Evolutionary conservation across 805 yeast genomes (phyloP).

Genomic region (Priceomyces medius): DNA sequence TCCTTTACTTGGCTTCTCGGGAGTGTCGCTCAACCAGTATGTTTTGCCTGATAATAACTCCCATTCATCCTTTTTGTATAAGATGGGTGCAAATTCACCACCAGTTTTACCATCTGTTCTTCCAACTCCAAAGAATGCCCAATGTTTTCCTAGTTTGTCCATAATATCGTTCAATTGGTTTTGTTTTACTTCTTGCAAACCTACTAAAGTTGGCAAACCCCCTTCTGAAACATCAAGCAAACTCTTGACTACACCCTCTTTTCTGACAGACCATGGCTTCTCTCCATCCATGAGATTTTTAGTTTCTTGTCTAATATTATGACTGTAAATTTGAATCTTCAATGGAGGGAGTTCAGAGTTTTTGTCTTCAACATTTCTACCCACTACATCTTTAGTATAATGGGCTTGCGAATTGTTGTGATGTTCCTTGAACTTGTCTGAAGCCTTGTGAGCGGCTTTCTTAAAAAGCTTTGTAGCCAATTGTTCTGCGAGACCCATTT

Average conservation of each 20-base stretch:
- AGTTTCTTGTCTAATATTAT: conserved; percentile 46
- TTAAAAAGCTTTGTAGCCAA: conserved; percentile 7
- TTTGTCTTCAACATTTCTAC: conserved; percentile 4
- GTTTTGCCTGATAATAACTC: conserved; percentile 27
- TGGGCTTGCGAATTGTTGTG: conserved; percentile 2
- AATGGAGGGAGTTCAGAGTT: conserved; percentile 14
- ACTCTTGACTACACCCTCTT: conserved; percentile 34
- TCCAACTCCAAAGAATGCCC: conserved; percentile 41
- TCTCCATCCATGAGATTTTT: conserved; percentile 34
- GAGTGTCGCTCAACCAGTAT: conserved; percentile 43
- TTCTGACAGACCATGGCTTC: conserved; percentile 45
- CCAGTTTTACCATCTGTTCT: conserved; percentile 27
- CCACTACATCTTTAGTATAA: background rate
- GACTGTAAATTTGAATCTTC: conserved; percentile 29
- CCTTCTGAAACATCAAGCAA: conserved; percentile 28
- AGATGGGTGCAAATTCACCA: conserved; percentile 40
- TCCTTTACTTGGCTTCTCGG: conserved; percentile 35
- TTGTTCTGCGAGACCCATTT: conserved; percentile 7
- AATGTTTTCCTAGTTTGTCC: conserved; percentile 20
- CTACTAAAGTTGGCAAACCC: conserved; percentile 34
- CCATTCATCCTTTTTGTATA: conserved; percentile 34
- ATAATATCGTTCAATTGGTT: conserved; percentile 35
- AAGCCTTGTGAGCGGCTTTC: conserved; percentile 4
- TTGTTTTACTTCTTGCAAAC: conserved; percentile 41
- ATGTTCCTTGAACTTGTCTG: conserved; percentile 6